Conservation (phyloP, 2,329 filamentous ascomycete genomes). For the Bipolaris sorokiniana region DNA sequence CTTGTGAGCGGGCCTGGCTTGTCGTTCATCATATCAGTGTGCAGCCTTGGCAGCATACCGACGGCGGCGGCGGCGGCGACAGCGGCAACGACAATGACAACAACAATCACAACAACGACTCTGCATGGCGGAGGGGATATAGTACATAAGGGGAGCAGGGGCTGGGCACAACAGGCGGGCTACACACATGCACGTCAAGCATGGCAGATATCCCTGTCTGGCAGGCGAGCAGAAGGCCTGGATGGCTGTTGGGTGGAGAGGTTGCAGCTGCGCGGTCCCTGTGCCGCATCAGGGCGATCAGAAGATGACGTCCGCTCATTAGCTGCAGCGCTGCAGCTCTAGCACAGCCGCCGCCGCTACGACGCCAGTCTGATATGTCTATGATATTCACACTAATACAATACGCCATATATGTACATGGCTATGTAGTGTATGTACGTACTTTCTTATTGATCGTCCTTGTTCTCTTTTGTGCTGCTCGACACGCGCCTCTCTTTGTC, state of each 20-base stretch:
- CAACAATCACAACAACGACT: background rate
- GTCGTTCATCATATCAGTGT: conserved; percentile 28
- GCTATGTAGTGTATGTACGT: no score
- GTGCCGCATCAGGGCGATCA: conserved; percentile 35
- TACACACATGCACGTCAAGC: conserved; percentile 35
- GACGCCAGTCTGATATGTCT: background rate
- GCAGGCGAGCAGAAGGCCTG: conserved; percentile 10
- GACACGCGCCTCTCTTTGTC: no score
- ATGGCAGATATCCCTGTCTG: conserved; percentile 37
- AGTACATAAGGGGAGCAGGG: conserved; percentile 25
- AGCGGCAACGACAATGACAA: background rate
- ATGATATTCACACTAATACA: no score
- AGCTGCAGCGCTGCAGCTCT: conserved; percentile 29
- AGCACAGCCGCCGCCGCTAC: conserved; percentile 4
- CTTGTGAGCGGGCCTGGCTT: conserved; percentile 28
- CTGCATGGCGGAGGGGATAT: conserved; percentile 32
- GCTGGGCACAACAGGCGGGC: conserved; percentile 20
- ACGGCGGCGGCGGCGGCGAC: conserved; percentile 14
- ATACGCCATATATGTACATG: no score
- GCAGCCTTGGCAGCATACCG: conserved; percentile 41
- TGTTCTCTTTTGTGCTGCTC: no score
- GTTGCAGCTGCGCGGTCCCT: conserved; percentile 27
- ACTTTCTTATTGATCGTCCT: no score
- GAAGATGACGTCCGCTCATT: conserved; percentile 28
- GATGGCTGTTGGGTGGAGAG: conserved; percentile 24